Evolutionary conservation across 225 moss, liverwort and hornwort species (phyloP).

Genomic region (Sphagnum contortum): DNA sequence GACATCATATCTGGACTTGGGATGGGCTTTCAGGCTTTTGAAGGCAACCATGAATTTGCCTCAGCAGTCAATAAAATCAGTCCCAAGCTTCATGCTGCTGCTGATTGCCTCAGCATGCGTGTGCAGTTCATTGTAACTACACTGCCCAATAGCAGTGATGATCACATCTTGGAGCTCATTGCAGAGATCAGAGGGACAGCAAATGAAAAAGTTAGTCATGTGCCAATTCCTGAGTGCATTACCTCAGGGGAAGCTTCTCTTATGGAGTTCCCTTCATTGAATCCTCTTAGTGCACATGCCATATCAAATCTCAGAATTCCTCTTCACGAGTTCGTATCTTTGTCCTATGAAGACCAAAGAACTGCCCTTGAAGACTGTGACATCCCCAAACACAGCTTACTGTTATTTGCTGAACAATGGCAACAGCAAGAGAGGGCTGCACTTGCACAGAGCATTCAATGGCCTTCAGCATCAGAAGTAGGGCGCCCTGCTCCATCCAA

Average conservation of each 20-base stretch:
- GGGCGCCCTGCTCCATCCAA: too few relatives aligned
- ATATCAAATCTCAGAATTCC: slow-evolving; percentile 54
- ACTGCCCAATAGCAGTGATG: slow-evolving; percentile 43
- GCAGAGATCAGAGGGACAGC: slow-evolving; percentile 51
- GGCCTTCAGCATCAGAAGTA: slow-evolving; percentile 19
- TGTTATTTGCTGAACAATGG: slow-evolving; percentile 50
- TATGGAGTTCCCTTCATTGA: slow-evolving; percentile 72
- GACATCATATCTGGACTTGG: neutral
- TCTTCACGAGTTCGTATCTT: slow-evolving; percentile 43
- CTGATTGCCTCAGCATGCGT: slow-evolving; percentile 47
- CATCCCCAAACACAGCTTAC: slow-evolving; percentile 50
- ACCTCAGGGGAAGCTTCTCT: slow-evolving; percentile 63
- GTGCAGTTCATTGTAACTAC: slow-evolving; percentile 60
- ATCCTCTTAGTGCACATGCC: slow-evolving; percentile 74
- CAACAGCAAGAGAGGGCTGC: slow-evolving; percentile 29
- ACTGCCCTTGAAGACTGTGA: slow-evolving; percentile 40
- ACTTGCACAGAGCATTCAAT: slow-evolving; percentile 12
- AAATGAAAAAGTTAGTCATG: slow-evolving; percentile 20
- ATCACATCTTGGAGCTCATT: slow-evolving; percentile 47
- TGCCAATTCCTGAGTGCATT: slow-evolving; percentile 59
- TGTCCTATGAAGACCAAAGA: slow-evolving; percentile 42
- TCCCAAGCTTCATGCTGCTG: slow-evolving; percentile 35
- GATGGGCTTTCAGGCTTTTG: slow-evolving; percentile 57
- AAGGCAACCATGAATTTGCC: slow-evolving; percentile 66
- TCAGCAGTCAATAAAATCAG: slow-evolving; percentile 35